Evolutionary conservation across 148 eudicot genomes (phyloP).

Genomic region (Beta vulgaris): DNA sequence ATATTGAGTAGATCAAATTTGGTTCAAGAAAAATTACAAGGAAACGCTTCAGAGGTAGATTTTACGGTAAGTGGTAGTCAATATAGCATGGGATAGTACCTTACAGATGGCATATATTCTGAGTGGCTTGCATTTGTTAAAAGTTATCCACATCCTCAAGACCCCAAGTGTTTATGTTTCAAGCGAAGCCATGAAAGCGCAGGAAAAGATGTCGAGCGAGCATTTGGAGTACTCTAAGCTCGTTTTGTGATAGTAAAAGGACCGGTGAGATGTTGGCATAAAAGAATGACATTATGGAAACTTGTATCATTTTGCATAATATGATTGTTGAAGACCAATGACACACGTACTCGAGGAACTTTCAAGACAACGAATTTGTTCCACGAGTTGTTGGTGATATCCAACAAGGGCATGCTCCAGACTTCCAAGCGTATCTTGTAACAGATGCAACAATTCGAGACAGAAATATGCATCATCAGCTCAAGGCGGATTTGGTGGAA

Average conservation of each 20-base stretch:
- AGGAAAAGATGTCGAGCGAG: conserved; percentile 23
- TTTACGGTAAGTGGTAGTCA: not conserved
- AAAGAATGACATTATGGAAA: not conserved
- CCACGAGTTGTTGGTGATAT: not conserved
- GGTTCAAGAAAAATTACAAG: conserved; percentile 1
- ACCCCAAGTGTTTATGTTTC: not conserved
- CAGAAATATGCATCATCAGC: not conserved
- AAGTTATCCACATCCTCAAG: not conserved
- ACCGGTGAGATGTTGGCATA: not conserved
- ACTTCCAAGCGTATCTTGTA: not conserved
- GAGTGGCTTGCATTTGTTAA: conserved; percentile 12
- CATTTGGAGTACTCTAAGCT: conserved; percentile 17
- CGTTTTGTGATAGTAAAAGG: conserved; percentile 10
- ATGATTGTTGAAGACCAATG: conserved; percentile 2
- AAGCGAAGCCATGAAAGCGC: conserved; percentile 8
- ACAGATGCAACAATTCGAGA: not conserved
- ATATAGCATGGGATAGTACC: conserved; percentile 9
- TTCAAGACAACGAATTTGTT: not conserved
- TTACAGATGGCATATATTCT: conserved; percentile 14
- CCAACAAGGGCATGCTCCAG: not conserved
- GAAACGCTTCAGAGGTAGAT: not conserved
- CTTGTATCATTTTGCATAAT: conserved; percentile 3
- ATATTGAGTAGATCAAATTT: conserved; percentile 7
- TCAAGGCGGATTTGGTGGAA: conserved; percentile 6
- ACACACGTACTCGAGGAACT: not conserved